A percentile compares a stretch with the other conserved stretches of the same genome.
These are phyloP conservation scores for Penicillium sp. DNA, from an alignment of 2,329 filamentous ascomycete genomes.

Conservation along the genomic window DNA sequence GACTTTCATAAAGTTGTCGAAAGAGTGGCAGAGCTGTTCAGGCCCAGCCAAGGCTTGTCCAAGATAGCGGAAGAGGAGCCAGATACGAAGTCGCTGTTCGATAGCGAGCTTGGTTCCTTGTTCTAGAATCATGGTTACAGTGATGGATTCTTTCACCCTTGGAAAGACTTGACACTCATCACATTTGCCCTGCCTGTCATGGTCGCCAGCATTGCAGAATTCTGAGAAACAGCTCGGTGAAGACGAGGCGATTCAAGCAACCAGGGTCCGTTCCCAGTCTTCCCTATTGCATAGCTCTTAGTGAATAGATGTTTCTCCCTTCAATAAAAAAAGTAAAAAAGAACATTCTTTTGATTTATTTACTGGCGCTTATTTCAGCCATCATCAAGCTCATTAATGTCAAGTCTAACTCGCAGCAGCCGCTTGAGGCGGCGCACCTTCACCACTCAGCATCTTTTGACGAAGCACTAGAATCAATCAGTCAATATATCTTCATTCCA, in stretches of 20 bases:
- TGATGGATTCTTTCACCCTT: no score
- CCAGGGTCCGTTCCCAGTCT: no score
- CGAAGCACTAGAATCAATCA: slow-evolving; percentile 42
- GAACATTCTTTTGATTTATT: slow-evolving; percentile 1
- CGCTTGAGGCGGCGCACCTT: slow-evolving; percentile 33
- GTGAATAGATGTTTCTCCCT: no score
- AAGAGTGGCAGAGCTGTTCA: slow-evolving; percentile 24
- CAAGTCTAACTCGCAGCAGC: slow-evolving; percentile 20
- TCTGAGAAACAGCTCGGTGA: no score
- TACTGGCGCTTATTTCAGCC: slow-evolving; percentile 4
- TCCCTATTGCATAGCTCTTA: no score
- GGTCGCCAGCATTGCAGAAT: no score
- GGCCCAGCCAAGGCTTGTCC: not conserved
- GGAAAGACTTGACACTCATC: no score
- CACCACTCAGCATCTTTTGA: slow-evolving; percentile 48
- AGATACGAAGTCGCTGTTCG: slow-evolving; percentile 15
- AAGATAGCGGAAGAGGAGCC: slow-evolving; percentile 1
- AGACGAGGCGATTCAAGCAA: no score
- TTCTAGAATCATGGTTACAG: no score
- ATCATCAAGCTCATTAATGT: slow-evolving; percentile 1
- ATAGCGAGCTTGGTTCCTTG: slow-evolving; percentile 27
- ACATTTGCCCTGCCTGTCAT: no score
- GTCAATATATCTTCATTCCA: slow-evolving; percentile 3
- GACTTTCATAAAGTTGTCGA: slow-evolving; percentile 34
- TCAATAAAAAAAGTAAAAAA: not conserved